These are phyloP conservation scores for Breviolum minutum DNA, from an alignment of 73 alveolate species.

Conservation along the genomic window DNA sequence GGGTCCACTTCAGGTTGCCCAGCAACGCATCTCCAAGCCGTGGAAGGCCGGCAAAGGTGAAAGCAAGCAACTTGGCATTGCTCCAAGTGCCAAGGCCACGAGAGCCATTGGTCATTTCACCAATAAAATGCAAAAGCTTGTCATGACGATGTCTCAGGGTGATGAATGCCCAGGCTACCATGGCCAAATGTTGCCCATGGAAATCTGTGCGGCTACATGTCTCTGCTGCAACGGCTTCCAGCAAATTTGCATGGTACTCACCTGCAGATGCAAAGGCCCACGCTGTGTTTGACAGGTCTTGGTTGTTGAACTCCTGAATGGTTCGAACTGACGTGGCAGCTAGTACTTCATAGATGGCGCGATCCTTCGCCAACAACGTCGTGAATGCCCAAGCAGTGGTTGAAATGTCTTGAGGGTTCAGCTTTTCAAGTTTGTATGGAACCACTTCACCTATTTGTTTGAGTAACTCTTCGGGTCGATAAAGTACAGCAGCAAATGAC, in stretches of 20 bases:
- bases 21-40: constrained; percentile 48
- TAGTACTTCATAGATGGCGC: constrained; percentile 52
- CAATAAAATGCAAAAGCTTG: constrained; percentile 8
- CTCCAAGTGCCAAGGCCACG: constrained; percentile 58
- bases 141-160: constrained; percentile 69
- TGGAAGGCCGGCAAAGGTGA: constrained; percentile 73
- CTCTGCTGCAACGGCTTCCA: constrained; percentile 59
- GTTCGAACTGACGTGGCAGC: constrained; percentile 46
- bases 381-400: constrained; percentile 62
- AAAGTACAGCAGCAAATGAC: constrained; percentile 64
- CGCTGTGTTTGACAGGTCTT: constrained; percentile 80
- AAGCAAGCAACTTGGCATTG: constrained; percentile 81
- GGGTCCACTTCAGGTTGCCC: constrained; percentile 46
- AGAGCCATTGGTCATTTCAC: constrained; percentile 55
- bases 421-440: constrained; percentile 5
- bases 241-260: not conserved
- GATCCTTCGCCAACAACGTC: constrained; percentile 46
- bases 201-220: constrained; percentile 48
- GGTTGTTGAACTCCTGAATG: constrained; percentile 71
- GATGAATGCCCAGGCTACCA: constrained; percentile 89
- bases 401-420: constrained; percentile 64
- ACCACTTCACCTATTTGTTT: constrained; percentile 50
- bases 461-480: constrained; percentile 69
- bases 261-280: constrained; percentile 94
- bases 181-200: constrained; percentile 82